Percentiles rank a stretch among this genome's conserved stretches.
Evolutionary conservation across 2,329 filamentous ascomycete species (phyloP).

Genomic region (Alternaria postmessia): DNA sequence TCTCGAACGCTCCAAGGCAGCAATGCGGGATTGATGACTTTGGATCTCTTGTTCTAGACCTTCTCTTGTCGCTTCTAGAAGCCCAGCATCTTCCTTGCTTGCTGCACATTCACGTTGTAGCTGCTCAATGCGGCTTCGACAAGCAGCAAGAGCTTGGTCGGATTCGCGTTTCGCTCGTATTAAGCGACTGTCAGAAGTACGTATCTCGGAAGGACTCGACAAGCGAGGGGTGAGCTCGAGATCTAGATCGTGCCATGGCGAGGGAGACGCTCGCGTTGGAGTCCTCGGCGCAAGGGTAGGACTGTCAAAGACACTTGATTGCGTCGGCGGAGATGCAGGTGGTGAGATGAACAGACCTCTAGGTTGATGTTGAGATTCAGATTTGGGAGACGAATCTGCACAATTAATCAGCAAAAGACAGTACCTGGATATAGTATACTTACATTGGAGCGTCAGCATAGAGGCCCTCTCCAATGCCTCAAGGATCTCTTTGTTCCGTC

Average conservation of each 20-base stretch:
- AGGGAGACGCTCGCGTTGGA: slow-evolving; percentile 32
- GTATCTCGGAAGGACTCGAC: slow-evolving; percentile 33
- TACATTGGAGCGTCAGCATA: slow-evolving; percentile 50
- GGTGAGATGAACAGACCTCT: slow-evolving; percentile 41
- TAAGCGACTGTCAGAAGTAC: slow-evolving; percentile 45
- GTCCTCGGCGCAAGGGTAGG: slow-evolving; percentile 29
- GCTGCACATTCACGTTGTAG: slow-evolving; percentile 43
- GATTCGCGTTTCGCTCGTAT: slow-evolving; percentile 50
- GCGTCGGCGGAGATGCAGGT: slow-evolving; percentile 45
- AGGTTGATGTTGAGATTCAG: slow-evolving; percentile 28
- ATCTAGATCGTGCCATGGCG: slow-evolving; percentile 34
- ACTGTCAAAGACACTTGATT: slow-evolving; percentile 24
- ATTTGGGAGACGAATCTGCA: slow-evolving; percentile 38
- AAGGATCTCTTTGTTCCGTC: slow-evolving; percentile 48
- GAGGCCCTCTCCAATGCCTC: slow-evolving; percentile 48
- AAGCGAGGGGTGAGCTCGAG: slow-evolving; percentile 30
- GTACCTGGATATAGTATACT: slow-evolving; percentile 7
- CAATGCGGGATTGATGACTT: slow-evolving; percentile 41
- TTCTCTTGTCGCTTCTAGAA: slow-evolving; percentile 27
- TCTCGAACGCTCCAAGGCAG: slow-evolving; percentile 39
- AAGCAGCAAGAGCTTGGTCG: slow-evolving; percentile 47
- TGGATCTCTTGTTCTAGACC: slow-evolving; percentile 39
- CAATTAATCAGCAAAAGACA: slow-evolving; percentile 11
- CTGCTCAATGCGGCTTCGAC: slow-evolving; percentile 45
- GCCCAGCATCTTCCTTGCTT: slow-evolving; percentile 32